phyloP scores from a whole-genome alignment of 2,329 filamentous ascomycete species.

The Ophiosphaerella korrae region DNA sequence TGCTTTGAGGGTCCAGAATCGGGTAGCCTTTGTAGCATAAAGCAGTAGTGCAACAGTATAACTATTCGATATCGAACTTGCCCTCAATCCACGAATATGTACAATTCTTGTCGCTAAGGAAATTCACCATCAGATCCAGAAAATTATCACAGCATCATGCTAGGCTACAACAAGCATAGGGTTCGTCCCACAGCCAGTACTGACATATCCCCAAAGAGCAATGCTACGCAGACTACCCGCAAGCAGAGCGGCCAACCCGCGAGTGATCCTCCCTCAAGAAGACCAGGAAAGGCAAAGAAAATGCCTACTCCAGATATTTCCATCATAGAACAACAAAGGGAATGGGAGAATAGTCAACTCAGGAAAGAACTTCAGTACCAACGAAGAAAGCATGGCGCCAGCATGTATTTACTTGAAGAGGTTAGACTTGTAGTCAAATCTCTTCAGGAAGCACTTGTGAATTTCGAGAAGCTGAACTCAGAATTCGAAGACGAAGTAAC shows the following conservation, averaged over 20 bases:
- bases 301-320: background rate
- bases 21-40: too few species aligned
- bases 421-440: background rate
- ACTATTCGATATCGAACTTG: too few species aligned
- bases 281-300: background rate
- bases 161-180: background rate
- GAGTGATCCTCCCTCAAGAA: background rate
- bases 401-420: background rate
- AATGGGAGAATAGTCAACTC: background rate
- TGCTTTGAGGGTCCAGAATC: too few species aligned
- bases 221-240: background rate
- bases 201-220: background rate
- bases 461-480: background rate
- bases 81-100: too few species aligned
- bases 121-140: too few species aligned
- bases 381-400: background rate
- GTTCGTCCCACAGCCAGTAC: background rate
- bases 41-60: too few species aligned
- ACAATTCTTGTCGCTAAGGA: too few species aligned
- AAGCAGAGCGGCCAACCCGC: background rate
- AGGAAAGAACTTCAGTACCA: background rate
- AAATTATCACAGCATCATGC: background rate
- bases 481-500: background rate
- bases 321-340: background rate
- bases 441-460: background rate